These are phyloP conservation scores for Argentina anserina DNA, from an alignment of 306 rosid genomes.

Conservation along the genomic window DNA sequence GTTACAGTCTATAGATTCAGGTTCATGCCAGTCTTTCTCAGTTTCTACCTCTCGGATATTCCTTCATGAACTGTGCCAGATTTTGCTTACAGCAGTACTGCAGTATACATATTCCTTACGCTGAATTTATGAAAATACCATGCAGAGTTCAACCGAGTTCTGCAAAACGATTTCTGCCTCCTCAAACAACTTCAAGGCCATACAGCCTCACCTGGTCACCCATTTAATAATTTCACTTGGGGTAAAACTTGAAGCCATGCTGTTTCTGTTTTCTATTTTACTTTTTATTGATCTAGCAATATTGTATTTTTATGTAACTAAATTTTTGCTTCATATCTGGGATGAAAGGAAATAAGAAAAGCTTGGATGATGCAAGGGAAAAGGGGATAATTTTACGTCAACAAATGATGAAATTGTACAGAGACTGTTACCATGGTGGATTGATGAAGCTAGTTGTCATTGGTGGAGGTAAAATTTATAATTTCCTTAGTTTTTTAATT, in stretches of 20 bases:
- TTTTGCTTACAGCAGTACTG: constrained; percentile 22
- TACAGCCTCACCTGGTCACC: constrained; percentile 67
- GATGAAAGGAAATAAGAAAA: constrained; percentile 86
- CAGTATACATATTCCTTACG: constrained; percentile 31
- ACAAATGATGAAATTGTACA: constrained; percentile 63
- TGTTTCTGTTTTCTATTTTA: constrained; percentile 13
- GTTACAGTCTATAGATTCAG: constrained; percentile 95
- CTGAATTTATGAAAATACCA: constrained; percentile 35
- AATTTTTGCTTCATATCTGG: constrained; percentile 9
- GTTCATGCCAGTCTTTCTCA: constrained; percentile 34
- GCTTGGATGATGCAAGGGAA: constrained; percentile 89
- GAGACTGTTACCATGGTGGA: constrained; percentile 85
- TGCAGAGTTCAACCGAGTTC: constrained; percentile 80
- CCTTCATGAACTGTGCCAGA: constrained; percentile 6
- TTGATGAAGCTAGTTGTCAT: constrained; percentile 91
- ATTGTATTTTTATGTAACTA: constrained; percentile 16
- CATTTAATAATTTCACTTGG: constrained; percentile 79
- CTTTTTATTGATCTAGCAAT: background rate
- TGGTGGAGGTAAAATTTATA: constrained; percentile 78
- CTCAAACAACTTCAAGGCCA: constrained; percentile 89
- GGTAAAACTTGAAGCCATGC: constrained; percentile 43
- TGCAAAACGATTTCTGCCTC: constrained; percentile 83
- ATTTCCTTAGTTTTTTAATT: constrained; percentile 2
- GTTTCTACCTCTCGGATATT: constrained; percentile 15
- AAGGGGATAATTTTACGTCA: constrained; percentile 74